Percentiles rank a stretch among this genome's conserved stretches.
Evolutionary conservation across 345 rosid genomes (phyloP).

Genomic region (Euclidium syriacum): DNA sequence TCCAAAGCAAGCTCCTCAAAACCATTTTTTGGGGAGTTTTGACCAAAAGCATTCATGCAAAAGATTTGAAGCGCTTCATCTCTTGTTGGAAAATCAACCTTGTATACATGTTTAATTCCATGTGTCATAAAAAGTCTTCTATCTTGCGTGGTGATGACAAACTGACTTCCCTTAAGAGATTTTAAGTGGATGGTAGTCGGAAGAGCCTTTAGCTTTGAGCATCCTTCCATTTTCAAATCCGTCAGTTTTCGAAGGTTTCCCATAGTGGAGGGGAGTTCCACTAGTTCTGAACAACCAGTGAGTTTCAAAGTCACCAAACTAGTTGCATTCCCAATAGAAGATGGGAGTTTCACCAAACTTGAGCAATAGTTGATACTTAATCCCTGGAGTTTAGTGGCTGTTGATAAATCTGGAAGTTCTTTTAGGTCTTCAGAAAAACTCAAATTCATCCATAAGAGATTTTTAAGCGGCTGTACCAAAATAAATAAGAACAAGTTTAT

Average conservation of each 20-base stretch:
- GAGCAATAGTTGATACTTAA: neutral
- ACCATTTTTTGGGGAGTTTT: too few relatives aligned
- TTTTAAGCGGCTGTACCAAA: neutral
- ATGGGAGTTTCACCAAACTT: neutral
- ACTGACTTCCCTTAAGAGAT: too few relatives aligned
- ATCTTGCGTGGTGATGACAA: too few relatives aligned
- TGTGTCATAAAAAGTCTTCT: too few relatives aligned
- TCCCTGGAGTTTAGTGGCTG: neutral
- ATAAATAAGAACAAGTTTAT: neutral
- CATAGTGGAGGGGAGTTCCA: neutral
- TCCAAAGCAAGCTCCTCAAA: too few relatives aligned
- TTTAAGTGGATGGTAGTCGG: neutral
- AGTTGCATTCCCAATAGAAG: neutral
- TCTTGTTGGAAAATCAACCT: too few relatives aligned
- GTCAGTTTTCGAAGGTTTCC: neutral
- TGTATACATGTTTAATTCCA: too few relatives aligned
- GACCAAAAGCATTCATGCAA: too few relatives aligned
- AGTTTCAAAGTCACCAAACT: neutral
- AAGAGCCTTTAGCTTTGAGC: neutral
- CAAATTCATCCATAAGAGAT: conserved; percentile 12
- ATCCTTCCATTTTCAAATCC: fast-evolving
- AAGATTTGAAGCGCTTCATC: too few relatives aligned
- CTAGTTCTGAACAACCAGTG: neutral
- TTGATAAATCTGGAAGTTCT: neutral
- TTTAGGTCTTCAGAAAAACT: neutral